phyloP scores from a whole-genome alignment of 306 rosid genomes.

The Cucurbita pepo region DNA sequence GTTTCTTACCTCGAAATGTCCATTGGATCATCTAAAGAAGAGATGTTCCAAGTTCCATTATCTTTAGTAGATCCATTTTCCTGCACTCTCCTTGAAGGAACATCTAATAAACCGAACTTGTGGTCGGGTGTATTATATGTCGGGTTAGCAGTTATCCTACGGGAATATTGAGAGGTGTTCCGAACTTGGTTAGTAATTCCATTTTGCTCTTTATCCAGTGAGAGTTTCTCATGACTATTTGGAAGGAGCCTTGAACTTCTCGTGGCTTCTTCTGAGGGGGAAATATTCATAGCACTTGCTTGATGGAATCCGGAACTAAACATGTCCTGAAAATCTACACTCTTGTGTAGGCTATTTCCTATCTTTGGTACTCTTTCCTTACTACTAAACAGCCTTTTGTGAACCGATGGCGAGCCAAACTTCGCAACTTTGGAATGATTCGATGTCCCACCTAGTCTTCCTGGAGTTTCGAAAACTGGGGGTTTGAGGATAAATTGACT shows the following conservation, averaged over 20 bases:
- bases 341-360: conserved; percentile 23
- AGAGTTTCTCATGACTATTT: conserved; percentile 16
- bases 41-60: conserved; percentile 24
- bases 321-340: conserved; percentile 27
- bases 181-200: conserved; percentile 17
- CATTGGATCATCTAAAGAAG: conserved; percentile 41
- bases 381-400: conserved; percentile 17
- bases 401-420: conserved; percentile 27
- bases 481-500: conserved; percentile 25
- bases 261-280: conserved; percentile 25
- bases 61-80: conserved; percentile 29
- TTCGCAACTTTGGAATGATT: conserved; percentile 20
- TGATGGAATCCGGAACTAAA: conserved; percentile 21
- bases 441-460: conserved; percentile 29
- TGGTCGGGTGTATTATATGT: conserved; percentile 21
- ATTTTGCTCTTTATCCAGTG: conserved; percentile 30
- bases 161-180: conserved; percentile 28
- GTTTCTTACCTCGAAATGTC: conserved; percentile 50
- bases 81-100: conserved; percentile 16
- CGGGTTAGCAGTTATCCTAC: conserved; percentile 23
- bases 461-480: conserved; percentile 28
- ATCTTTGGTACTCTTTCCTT: conserved; percentile 21
- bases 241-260: conserved; percentile 15
- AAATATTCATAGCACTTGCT: conserved; percentile 20
- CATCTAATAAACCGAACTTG: conserved; percentile 20